Evolutionary conservation across 2,329 filamentous ascomycete species (phyloP), one percentile per base, ranked within the genome.

Genomic region (Fusarium sp.): DNA sequence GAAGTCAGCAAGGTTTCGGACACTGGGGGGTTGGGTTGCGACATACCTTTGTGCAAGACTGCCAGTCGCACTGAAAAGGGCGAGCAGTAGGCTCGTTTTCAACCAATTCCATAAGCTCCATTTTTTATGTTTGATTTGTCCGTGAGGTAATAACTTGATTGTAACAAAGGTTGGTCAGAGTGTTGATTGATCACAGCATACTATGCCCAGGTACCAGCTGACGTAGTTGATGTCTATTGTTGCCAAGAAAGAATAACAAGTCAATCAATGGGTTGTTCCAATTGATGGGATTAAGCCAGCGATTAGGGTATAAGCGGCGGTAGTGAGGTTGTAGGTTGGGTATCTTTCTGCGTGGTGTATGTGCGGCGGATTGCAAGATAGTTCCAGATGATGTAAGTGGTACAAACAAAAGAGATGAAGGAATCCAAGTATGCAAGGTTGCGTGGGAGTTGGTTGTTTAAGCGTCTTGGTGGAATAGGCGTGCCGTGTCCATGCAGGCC

Each of bases 41-140:
- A 73, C 80, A 56, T 75, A 88, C 86, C 81, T 88, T 88, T 70
- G 79, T 83, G 74, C 86, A 88, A 22, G 78, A 76, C 61, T 84
- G 77, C 86, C 86, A 89, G 68, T 87, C 83, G 73, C 86, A 89
- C 76, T 85, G 81, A 72, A 88, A 88, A 32, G 85, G 85, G 67
- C 86, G 83, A 75, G 84, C 80, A 54, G 83, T 82, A 45, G 84
- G 82, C 79, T 88, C 86, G 73, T 87, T 85, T 61, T 88, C 85
- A 61, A 88, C 85, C 65, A 88, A 78, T 75, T 88, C 86, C 77
- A 88, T 81, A 68, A 88, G 81, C 76, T 88, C 86, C 86, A 88
- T 32, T 22, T 53, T 49, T 47, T 36, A 26, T 41, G 42, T 44
- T 57, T 25, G 28, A 47, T 24, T 35, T 31, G 29, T 22, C 40